Evolutionary conservation across 352 stramenopile species (phyloP), one percentile per base, ranked within the genome.

Genomic region (Halophytophthora batemanensis): DNA sequence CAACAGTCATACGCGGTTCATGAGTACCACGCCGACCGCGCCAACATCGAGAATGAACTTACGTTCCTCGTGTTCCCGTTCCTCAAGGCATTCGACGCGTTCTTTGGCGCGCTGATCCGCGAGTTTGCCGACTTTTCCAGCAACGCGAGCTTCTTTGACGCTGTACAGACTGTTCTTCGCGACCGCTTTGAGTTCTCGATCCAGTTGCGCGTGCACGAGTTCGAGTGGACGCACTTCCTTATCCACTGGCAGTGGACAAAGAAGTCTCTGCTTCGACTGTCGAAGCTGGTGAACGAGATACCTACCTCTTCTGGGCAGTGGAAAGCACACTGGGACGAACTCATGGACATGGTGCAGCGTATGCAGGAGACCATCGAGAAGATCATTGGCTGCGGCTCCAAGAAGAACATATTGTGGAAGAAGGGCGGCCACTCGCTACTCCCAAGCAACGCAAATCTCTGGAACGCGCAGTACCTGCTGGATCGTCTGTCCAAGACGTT

Each of bases 341-440:
- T 92, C 23, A 45, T 75, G 12, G 78, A 92, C 45, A 92, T 93
- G 82, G 55, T 58, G 0, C 70, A 93, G 22, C 77, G 84, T 14
- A 77, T 93, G 45, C 61, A 90, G 42, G 70, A 76, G 14, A 82
- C 73, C 21, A 91, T 95, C 38, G 64, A 79, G 22, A 76, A 75
- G 39, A 56, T 81, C 10, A 88, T 95, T 17, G 84, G 84, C 2
- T 86, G 79, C 22, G 48, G 59, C 2, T 61, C 74, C 3, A 69
- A 69, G 41, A 94, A 91, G 50, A 78, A 96, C 53, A 77, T 86
- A 17, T 65, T 98, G 13, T 98, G 93, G 91, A 98, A 98, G 56
- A 86, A 79, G 45, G 92, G 92, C 45, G 90, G 90, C 1, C 88
- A 97, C 41, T 76, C 77, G 6, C 54, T 92, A 15, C 56, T 92